phyloP scores from a whole-genome alignment of 768 basidiomycete species.

The Leucosporidium scottii region DNA sequence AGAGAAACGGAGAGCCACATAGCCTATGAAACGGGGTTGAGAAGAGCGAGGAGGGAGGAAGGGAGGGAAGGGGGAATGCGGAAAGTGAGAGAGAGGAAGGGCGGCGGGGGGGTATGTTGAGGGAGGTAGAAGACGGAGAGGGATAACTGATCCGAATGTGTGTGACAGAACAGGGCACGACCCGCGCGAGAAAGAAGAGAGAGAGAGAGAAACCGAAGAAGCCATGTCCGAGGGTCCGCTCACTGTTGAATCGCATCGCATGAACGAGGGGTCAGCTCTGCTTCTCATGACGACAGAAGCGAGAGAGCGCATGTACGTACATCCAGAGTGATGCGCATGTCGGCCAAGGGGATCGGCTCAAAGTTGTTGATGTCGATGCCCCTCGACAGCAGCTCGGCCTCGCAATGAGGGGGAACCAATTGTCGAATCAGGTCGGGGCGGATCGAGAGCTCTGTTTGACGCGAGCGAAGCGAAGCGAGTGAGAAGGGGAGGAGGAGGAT shows the following conservation, averaged over 20 bases:
- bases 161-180: background rate
- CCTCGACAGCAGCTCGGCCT: constrained; percentile 77
- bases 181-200: background rate
- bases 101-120: background rate
- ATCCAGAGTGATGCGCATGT: constrained; percentile 9
- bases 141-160: background rate
- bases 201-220: background rate
- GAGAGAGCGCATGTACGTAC: background rate
- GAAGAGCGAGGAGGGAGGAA: background rate
- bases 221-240: background rate
- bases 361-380: constrained; percentile 82
- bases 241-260: background rate
- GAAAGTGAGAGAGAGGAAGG: background rate
- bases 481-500: no score
- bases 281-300: background rate
- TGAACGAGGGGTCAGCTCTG: background rate
- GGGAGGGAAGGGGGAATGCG: background rate
- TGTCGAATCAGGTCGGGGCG: constrained; percentile 87
- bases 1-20: background rate
- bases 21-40: background rate
- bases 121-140: background rate
- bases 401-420: constrained; percentile 83
- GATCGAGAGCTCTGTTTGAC: constrained; percentile 74
- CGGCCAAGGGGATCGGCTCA: constrained; percentile 56
- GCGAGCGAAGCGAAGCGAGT: background rate